Base-by-base conservation (phyloP, 225 moss, liverwort and hornwort species). In the Thuidium tamariscinum region DNA sequence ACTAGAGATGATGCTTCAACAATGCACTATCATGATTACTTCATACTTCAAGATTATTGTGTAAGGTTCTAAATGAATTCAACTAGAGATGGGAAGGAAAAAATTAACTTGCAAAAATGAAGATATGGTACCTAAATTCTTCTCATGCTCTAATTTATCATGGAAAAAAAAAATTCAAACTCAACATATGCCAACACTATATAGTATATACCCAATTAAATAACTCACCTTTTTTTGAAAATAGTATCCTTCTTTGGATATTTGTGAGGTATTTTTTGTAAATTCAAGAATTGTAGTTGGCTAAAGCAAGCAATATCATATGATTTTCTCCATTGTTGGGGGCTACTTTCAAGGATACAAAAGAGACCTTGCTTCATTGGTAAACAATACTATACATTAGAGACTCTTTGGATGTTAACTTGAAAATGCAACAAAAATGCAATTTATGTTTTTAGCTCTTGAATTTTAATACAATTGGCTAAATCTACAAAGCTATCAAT, bases 191-290 rank as follows among this genome's bases (percentile, higher is more conserved):
- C 8, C 68, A 13, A 23, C 23, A n/a, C 36, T 12, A 66, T 1
- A 3, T 66, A 21, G 21, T 0, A 67, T 3, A 22, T 67, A 22
- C 2, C 12, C 7, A 67, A 12, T 12, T 5, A n/a, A n/a, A 5
- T 2, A 65, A 1, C 3, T 10, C 19, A 13, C 2, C 0, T n/a
- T 1, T 1, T 0, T 65, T 5, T 26, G 11, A 60, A 60, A 27
- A 6, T 26, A 60, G 26, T 60, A 56, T 56, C 56, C 22, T 56
- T 60, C 13, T 1, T 3, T 27, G 3, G 12, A 67, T 37, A 37
- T 4, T 0, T 22, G 0, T 0, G 2, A 10, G 3, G 22, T 36
- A 19, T 67, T 11, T 67, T 12, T 37, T 67, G 2, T 36, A 37
- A 22, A 37, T 66, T 21, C 12, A 66, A 66, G 1, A 66, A 21